phyloP scores from a whole-genome alignment of 176 grass and related monocot species.

The Triticum urartu region DNA sequence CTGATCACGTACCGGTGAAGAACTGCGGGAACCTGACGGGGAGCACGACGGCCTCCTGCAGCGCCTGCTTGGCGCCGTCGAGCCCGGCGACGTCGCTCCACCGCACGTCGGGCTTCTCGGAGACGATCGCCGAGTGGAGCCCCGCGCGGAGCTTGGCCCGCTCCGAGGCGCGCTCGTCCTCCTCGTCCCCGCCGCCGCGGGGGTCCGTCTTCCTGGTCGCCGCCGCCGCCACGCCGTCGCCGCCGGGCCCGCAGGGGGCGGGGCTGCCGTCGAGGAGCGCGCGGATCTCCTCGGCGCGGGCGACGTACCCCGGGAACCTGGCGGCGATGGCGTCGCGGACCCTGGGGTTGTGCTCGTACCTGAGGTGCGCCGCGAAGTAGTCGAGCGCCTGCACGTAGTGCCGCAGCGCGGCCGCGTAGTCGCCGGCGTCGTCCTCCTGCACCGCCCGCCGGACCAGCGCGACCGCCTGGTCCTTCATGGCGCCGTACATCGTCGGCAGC shows the following conservation, averaged over 20 bases:
- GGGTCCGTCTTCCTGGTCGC: slow-evolving; percentile 41
- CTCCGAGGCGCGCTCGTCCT: slow-evolving; percentile 45
- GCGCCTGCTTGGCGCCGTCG: slow-evolving; percentile 70
- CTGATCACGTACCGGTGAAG: slow-evolving; percentile 51
- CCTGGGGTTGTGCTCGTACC: slow-evolving; percentile 23
- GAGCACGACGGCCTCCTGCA: slow-evolving; percentile 72
- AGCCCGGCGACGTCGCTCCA: slow-evolving; percentile 68
- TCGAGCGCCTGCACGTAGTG: slow-evolving; percentile 12
- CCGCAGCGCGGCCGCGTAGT: background rate
- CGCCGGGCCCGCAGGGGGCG: background rate
- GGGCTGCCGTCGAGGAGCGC: slow-evolving; percentile 31
- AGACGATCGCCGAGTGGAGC: slow-evolving; percentile 56
- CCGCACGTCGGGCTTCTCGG: slow-evolving; percentile 67
- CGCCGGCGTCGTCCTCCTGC: slow-evolving; percentile 13
- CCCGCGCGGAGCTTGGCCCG: slow-evolving; percentile 49
- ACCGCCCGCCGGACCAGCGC: slow-evolving; percentile 15
- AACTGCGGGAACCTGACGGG: slow-evolving; percentile 78
- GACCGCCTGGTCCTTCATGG: slow-evolving; percentile 17
- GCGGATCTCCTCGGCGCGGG: slow-evolving; percentile 31
- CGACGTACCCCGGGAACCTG: background rate
- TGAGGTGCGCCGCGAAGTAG: slow-evolving; percentile 20
- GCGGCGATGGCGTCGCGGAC: background rate
- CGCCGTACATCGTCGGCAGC: slow-evolving; percentile 9
- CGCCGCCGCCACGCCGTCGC: background rate
- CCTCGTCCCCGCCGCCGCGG: slow-evolving; percentile 22